A percentile compares a stretch with the other conserved stretches of the same genome.
Evolutionary conservation across 75 land plant species (phyloP).

Genomic region (Sequoia sempervirens): DNA sequence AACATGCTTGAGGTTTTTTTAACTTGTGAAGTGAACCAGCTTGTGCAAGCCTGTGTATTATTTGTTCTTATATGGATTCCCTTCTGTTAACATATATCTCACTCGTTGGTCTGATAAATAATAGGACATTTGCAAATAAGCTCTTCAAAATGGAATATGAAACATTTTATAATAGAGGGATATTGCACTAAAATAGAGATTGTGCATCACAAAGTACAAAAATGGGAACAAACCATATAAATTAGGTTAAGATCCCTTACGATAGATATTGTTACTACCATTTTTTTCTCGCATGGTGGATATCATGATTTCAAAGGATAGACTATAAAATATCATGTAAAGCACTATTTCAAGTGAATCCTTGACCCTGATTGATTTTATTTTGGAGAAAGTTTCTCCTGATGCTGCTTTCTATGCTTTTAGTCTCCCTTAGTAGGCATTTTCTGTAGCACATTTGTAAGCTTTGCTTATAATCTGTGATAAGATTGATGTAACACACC

Average conservation of each 20-base stretch:
- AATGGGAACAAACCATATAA: background rate
- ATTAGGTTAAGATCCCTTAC: background rate
- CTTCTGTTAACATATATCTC: background rate
- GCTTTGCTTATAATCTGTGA: background rate
- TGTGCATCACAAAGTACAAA: background rate
- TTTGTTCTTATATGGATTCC: background rate
- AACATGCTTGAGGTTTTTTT: background rate
- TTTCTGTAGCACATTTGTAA: background rate
- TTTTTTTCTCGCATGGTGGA: background rate
- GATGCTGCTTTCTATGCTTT: background rate
- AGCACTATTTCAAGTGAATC: background rate
- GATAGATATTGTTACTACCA: background rate
- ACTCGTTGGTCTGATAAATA: background rate
- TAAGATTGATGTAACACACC: background rate
- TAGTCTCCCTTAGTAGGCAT: background rate
- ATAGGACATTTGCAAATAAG: background rate
- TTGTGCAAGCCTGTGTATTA: background rate
- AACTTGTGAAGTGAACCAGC: background rate
- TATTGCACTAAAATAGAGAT: background rate
- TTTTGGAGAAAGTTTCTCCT: background rate
- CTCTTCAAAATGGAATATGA: background rate
- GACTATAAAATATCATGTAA: background rate
- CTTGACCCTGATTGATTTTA: background rate
- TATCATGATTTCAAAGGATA: background rate
- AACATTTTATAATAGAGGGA: background rate